Conservation (phyloP, 768 basidiomycete species). For the Rhizopogon rudus region DNA sequence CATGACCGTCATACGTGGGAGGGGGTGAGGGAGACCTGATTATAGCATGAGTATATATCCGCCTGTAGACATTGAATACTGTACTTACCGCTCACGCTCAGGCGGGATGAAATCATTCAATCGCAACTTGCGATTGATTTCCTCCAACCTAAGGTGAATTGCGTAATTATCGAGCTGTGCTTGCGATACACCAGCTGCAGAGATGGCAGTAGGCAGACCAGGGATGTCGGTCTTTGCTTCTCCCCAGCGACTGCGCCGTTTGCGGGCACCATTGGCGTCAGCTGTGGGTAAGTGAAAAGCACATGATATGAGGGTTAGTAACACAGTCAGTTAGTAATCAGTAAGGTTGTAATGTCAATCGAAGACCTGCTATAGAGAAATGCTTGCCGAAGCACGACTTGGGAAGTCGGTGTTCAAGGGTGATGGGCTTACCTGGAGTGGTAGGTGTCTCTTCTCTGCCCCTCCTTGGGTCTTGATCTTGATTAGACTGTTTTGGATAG, state of each 20-base stretch:
- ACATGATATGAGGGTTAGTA: conserved; percentile 53
- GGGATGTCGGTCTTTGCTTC: conserved; percentile 89
- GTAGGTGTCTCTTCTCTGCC: conserved; percentile 68
- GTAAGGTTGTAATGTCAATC: conserved; percentile 22
- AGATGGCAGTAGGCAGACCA: conserved; percentile 91
- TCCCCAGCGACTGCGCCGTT: conserved; percentile 97
- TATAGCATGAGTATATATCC: conserved; percentile 6
- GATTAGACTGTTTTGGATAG: conserved; percentile 62
- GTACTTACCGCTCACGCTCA: conserved; percentile 80
- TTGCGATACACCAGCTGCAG: conserved; percentile 89
- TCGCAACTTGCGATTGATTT: conserved; percentile 93
- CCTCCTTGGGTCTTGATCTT: conserved; percentile 54
- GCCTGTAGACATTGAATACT: background rate
- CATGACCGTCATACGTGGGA: conserved; percentile 95
- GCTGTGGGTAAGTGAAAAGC: conserved; percentile 48
- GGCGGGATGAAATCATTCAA: conserved; percentile 95
- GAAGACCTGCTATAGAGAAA: conserved; percentile 2
- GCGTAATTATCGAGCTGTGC: conserved; percentile 98
- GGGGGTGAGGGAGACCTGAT: conserved; percentile 91
- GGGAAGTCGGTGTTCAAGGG: conserved; percentile 31
- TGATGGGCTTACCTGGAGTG: conserved; percentile 68
- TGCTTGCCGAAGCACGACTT: conserved; percentile 27
- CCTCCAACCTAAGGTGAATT: conserved; percentile 91
- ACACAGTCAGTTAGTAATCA: conserved; percentile 30
- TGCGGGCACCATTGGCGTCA: conserved; percentile 84